Evolutionary conservation across 768 basidiomycete species (phyloP), one percentile per base, ranked within the genome.

Genomic region (Hypholoma sublateritium): DNA sequence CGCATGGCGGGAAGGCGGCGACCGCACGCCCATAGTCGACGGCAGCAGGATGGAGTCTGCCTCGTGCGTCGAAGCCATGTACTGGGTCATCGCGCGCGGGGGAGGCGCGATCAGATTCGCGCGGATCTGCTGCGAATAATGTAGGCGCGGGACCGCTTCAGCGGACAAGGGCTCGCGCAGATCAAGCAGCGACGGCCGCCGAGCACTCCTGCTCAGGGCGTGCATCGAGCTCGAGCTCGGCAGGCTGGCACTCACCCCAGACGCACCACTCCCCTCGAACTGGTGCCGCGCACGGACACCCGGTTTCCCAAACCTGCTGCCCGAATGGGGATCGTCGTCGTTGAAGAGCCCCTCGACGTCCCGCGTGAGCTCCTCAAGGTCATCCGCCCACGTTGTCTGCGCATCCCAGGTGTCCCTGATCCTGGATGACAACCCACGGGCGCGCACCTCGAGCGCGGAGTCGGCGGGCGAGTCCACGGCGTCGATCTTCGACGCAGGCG

Each of bases 21-120:
- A 69, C 44, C 86, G 82, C 2, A 88, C 64, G 19, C 91, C 90
- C 39, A 91, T 74, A 0, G 90, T 92, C 5, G 88, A 85, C 5
- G 90, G 90, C 1, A 92, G 70, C 13, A 74, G 63, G 47, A 92
- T 83, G 8, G 73, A 62, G n/a, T 77, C 72, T 13, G 62, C 50
- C n/a, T 85, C 81, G 25, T 79, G 71, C 3, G 77, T 74, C 8
- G 85, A 82, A 51, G 80, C 85, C 36, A 88, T 77, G 63, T 86
- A 90, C 68, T 89, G 86, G 1, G 91, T 91, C 35, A 93, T 65
- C 2, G 91, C 88, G 37, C 89, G 80, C 1, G 91, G 89, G 9
- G 91, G 79, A 25, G 84, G 88, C 0, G 89, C 72, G 53, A 91
- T 72, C 25, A 90, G 78, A 46, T 79, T 69, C 41, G 77, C 76